Conservation (phyloP, 2,329 filamentous ascomycete genomes). For the Coleophoma cylindrospora region DNA sequence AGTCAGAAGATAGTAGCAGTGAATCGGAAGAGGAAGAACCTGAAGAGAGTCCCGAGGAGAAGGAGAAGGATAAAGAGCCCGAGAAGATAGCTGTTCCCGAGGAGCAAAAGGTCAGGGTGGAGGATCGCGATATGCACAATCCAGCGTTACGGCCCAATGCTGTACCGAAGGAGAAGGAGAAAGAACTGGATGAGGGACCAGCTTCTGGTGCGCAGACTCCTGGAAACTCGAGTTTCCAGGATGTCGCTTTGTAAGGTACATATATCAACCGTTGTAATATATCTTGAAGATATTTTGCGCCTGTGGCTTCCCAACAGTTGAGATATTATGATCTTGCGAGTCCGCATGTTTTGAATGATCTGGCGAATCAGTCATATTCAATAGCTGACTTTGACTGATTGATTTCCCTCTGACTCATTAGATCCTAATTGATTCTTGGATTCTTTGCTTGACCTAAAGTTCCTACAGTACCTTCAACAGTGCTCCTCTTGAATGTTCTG, state of each 20-base stretch:
- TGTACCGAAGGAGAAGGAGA: slow-evolving; percentile 17
- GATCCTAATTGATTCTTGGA: too few relatives aligned
- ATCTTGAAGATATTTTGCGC: not conserved
- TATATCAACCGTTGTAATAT: slow-evolving; percentile 6
- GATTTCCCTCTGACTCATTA: too few relatives aligned
- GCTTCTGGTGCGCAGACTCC: slow-evolving; percentile 37
- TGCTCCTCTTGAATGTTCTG: too few relatives aligned
- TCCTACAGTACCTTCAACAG: too few relatives aligned
- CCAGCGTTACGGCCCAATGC: slow-evolving; percentile 37
- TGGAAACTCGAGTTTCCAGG: slow-evolving; percentile 56
- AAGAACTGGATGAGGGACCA: slow-evolving; percentile 19
- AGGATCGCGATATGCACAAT: slow-evolving; percentile 47
- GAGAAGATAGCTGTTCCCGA: slow-evolving; percentile 26
- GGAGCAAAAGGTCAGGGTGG: slow-evolving; percentile 48
- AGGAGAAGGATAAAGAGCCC: slow-evolving; percentile 1
- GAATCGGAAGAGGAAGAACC: slow-evolving; percentile 26
- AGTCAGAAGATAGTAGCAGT: slow-evolving; percentile 15
- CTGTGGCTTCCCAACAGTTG: too few relatives aligned
- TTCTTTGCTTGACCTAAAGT: too few relatives aligned
- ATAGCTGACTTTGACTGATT: too few relatives aligned
- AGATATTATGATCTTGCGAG: too few relatives aligned
- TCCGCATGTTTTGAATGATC: too few relatives aligned
- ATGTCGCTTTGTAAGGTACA: slow-evolving; percentile 48
- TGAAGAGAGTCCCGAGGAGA: slow-evolving; percentile 26
- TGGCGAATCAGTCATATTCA: too few relatives aligned